Base-by-base conservation (phyloP, 1,284 basidiomycete species). In the Cryptococcus sp. region DNA sequence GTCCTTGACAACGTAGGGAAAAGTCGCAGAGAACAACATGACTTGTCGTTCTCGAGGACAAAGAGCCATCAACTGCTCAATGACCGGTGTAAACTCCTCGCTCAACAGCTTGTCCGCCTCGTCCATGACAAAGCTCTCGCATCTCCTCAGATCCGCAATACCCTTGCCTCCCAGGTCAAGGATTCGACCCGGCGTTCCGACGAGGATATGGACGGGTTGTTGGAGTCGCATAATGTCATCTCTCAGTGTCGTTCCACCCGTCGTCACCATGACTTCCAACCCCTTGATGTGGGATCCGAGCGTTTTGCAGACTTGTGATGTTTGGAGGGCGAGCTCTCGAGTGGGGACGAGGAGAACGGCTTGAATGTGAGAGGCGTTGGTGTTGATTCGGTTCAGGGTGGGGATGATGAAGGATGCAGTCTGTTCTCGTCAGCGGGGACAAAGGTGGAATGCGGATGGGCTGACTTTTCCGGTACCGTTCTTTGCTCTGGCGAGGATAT, bases 331-430 rank as follows among this genome's bases (percentile, higher is more conserved):
- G 36, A 97, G 82, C 76, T 97, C 92, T 60, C 92, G 87, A 12
- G 92, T 97, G 40, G 92, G 92, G 37, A 94, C 92, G 58, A 97
- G 85, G 50, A 97, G 79, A 51, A 95, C 80, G 2, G 90, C 90
- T 77, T 98, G 94, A 59, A 98, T 95, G 78, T 94, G 93, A 71
- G 81, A 79, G 74, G 83, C 85, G 58, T 76, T 78, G 57, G 88
- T 75, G 75, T 97, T 92, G 75, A 97, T 78, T 73, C 93, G 88
- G 73, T 97, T 90, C 52, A 98, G 82, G 51, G 90, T 82, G 35
- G 95, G 94, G 71, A 98, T 97, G 73, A 95, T 88, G 79, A 98
- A 98, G 31, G 95, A 93, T 21, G 91, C 94, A 32, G 94, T 98
- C 80, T 97, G 91, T 49, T 19, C 18, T 39, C 26, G 18, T 19